A percentile compares a stretch with the other conserved stretches of the same genome.
Conservation (phyloP, 176 grass and related monocot species). For the Eragrostis curvula region DNA sequence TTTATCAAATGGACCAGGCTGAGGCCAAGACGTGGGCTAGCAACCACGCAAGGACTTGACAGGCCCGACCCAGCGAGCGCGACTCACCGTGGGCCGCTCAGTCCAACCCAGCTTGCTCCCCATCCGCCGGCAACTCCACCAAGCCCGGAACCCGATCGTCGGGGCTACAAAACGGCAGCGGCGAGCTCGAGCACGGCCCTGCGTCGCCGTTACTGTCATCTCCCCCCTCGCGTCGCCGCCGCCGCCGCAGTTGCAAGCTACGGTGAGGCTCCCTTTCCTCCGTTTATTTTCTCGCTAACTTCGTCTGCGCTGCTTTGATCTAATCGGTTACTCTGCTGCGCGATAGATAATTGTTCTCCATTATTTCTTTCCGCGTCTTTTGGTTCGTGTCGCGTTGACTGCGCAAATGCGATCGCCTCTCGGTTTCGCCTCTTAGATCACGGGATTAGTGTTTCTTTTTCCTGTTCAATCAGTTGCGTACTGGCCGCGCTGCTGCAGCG, state of each 20-base stretch:
- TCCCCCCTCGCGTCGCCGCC: background rate
- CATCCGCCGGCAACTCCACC: no score
- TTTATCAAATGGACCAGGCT: no score
- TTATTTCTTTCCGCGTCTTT: background rate
- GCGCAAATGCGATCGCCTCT: background rate
- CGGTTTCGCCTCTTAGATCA: background rate
- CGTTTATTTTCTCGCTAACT: background rate
- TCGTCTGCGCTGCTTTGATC: background rate
- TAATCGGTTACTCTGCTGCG: background rate
- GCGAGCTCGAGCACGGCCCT: no score
- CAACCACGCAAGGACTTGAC: no score
- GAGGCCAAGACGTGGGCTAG: no score
- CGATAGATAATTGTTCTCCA: background rate
- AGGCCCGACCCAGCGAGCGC: no score
- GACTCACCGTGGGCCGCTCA: no score
- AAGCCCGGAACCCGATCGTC: no score
- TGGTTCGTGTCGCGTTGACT: background rate
- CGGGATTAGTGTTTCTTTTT: background rate
- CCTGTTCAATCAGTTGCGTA: background rate
- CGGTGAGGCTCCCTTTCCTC: slow-evolving; percentile 15
- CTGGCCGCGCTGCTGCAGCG: background rate
- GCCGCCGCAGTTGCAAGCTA: background rate
- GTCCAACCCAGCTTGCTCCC: no score
- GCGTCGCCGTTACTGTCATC: background rate
- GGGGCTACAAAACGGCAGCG: no score